Conservation (phyloP, 805 yeast genomes). For the Candida tibetensis region DNA sequence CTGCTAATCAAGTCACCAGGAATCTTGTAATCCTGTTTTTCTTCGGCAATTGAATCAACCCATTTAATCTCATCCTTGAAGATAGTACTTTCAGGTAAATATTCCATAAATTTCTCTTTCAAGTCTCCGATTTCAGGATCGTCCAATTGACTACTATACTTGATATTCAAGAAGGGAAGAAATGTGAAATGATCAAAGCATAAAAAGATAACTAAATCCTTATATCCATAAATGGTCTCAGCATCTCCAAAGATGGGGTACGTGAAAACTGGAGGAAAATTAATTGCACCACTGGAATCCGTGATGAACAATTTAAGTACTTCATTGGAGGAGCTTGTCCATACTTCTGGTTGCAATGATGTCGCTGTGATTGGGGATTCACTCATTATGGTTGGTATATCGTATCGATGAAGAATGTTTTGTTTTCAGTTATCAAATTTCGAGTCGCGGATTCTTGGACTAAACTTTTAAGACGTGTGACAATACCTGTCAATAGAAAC, state of each 20-base stretch:
- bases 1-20: conserved; percentile 39
- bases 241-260: conserved; percentile 93
- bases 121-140: conserved; percentile 61
- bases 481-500: too few relatives aligned
- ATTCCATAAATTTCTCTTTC: conserved; percentile 48
- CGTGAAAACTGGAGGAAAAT: conserved; percentile 76
- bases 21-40: conserved; percentile 39
- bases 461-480: too few relatives aligned
- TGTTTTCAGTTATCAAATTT: conserved; percentile 1
- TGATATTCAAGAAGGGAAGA: conserved; percentile 65
- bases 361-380: conserved; percentile 1
- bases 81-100: conserved; percentile 60
- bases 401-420: too few relatives aligned
- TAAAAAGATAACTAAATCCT: conserved; percentile 60
- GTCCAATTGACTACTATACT: conserved; percentile 50
- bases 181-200: conserved; percentile 74
- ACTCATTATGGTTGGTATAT: not conserved
- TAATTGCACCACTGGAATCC: conserved; percentile 52
- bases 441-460: too few relatives aligned
- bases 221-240: conserved; percentile 84
- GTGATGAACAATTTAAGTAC: conserved; percentile 56
- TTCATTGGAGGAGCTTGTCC: conserved; percentile 76
- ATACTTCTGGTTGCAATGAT: conserved; percentile 57
- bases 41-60: conserved; percentile 54
- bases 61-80: conserved; percentile 65